These are phyloP conservation scores for Xanthoconium stramineum DNA, from an alignment of 768 basidiomycete species.

Conservation along the genomic window DNA sequence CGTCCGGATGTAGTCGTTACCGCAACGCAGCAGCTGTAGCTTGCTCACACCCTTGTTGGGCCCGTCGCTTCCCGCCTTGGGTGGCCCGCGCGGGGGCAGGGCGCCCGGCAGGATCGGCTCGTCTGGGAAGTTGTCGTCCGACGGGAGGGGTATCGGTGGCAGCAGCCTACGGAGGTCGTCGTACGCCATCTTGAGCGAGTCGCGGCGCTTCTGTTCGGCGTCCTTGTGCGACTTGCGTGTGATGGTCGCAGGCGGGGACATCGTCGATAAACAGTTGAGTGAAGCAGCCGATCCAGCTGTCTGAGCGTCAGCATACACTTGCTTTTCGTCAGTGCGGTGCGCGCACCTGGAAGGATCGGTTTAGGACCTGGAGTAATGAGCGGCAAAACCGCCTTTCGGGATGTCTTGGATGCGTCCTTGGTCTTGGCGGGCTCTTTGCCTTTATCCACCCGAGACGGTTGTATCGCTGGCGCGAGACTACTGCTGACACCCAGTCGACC, in stretches of 20 bases:
- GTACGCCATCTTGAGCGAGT: constrained; percentile 93
- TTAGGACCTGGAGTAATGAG: constrained; percentile 59
- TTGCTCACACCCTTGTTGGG: constrained; percentile 95
- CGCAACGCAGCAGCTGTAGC: constrained; percentile 85
- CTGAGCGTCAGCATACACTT: constrained; percentile 2
- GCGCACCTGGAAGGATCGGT: constrained; percentile 67
- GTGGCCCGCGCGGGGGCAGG: constrained; percentile 85
- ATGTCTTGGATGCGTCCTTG: constrained; percentile 26
- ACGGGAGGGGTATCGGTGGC: constrained; percentile 83
- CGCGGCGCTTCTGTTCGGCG: constrained; percentile 95
- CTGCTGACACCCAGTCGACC: constrained; percentile 56
- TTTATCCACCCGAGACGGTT: constrained; percentile 20
- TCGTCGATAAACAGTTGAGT: constrained; percentile 22
- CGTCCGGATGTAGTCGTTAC: constrained; percentile 81
- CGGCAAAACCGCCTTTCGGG: constrained; percentile 29
- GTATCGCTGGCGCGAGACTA: constrained; percentile 35
- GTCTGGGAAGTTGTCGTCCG: constrained; percentile 65
- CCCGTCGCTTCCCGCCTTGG: constrained; percentile 81
- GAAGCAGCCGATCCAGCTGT: constrained; percentile 34
- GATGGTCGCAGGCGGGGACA: constrained; percentile 40
- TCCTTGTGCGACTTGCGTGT: constrained; percentile 89
- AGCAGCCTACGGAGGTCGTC: constrained; percentile 80
- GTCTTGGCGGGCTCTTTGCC: constrained; percentile 29
- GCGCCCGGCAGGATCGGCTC: constrained; percentile 84
- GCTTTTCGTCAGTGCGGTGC: not conserved